These are phyloP conservation scores for Pezicula carpinea DNA, from an alignment of 2,329 filamentous ascomycete species.

Conservation along the genomic window DNA sequence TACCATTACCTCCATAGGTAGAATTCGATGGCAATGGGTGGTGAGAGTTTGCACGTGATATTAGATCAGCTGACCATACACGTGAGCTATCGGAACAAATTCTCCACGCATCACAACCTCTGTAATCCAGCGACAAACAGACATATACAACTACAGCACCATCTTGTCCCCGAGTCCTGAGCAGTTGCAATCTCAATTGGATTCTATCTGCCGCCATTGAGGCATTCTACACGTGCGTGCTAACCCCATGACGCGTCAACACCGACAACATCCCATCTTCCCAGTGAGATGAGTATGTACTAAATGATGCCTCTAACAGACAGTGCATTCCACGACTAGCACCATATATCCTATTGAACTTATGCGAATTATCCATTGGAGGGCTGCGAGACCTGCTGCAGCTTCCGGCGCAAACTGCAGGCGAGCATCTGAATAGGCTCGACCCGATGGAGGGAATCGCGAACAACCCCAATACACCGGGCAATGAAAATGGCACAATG, in stretches of 20 bases:
- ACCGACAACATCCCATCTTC: background rate
- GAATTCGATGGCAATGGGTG: background rate
- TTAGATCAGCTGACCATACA: background rate
- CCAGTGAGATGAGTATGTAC: no score
- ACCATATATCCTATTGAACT: background rate
- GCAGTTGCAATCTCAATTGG: no score
- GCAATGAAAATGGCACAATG: constrained; percentile 10
- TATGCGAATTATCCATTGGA: constrained; percentile 3
- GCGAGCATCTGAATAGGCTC: constrained; percentile 1
- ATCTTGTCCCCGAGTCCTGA: no score
- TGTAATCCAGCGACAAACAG: background rate
- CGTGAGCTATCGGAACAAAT: background rate
- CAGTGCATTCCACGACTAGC: no score
- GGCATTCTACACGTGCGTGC: no score
- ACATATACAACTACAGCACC: no score
- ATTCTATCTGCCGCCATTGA: no score
- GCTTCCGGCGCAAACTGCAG: constrained; percentile 22
- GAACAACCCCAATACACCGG: constrained; percentile 18
- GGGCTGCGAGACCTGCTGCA: background rate
- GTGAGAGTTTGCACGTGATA: no score
- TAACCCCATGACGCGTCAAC: background rate
- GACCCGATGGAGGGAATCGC: constrained; percentile 21
- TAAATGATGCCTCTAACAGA: no score
- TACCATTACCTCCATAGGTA: background rate
- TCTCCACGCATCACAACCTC: background rate